These are phyloP conservation scores for Coniferiporia weirii DNA, from an alignment of 1,284 basidiomycete genomes.

Conservation along the genomic window DNA sequence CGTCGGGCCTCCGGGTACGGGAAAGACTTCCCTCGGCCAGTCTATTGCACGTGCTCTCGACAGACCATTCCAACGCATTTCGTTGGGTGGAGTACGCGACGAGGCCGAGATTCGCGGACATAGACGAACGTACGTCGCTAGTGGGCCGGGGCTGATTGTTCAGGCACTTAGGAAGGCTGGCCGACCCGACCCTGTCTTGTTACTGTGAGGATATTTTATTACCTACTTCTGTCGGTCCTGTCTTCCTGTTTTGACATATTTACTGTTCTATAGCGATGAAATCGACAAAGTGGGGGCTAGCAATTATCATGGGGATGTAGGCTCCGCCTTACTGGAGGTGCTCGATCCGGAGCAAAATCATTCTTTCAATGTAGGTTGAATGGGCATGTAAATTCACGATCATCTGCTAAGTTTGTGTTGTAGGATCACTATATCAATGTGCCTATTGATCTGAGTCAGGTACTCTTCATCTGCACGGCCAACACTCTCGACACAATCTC, in stretches of 20 bases:
- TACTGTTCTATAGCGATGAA: constrained; percentile 54
- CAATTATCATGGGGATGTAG: constrained; percentile 87
- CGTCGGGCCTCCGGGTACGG: constrained; percentile 79
- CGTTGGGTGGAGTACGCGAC: constrained; percentile 87
- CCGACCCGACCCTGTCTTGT: constrained; percentile 70
- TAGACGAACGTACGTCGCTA: constrained; percentile 86
- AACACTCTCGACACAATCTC: constrained; percentile 87
- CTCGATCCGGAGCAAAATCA: constrained; percentile 91
- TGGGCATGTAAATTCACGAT: neutral
- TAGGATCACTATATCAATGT: constrained; percentile 91
- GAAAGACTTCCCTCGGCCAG: constrained; percentile 83
- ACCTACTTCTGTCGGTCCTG: neutral
- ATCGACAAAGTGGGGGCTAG: constrained; percentile 85
- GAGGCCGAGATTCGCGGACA: constrained; percentile 91
- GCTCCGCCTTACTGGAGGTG: constrained; percentile 83
- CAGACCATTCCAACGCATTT: constrained; percentile 87
- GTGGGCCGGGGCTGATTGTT: constrained; percentile 81
- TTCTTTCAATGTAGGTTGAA: constrained; percentile 62
- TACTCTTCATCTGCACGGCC: constrained; percentile 87
- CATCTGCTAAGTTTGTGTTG: neutral
- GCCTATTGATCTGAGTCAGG: constrained; percentile 81
- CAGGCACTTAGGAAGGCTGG: constrained; percentile 87
- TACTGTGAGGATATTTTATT: constrained; percentile 52
- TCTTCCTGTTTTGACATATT: constrained; percentile 21
- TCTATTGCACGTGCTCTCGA: constrained; percentile 80